These are phyloP conservation scores for Malassezia sp. DNA, from an alignment of 1,284 basidiomycete genomes.

Conservation along the genomic window DNA sequence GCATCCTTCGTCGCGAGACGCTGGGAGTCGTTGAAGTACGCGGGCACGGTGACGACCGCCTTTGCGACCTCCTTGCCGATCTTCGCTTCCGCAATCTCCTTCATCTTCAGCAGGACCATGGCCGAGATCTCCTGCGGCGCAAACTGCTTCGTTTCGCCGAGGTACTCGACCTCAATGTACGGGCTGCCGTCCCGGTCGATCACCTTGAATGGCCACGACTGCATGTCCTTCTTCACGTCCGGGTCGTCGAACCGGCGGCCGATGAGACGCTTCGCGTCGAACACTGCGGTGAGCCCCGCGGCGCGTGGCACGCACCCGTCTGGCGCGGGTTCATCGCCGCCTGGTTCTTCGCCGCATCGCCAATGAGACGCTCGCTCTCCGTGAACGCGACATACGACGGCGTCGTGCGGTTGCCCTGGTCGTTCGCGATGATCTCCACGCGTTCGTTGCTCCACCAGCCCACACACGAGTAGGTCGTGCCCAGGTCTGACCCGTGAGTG, in stretches of 20 bases:
- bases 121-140: slow-evolving; percentile 71
- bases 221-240: slow-evolving; percentile 57
- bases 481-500: slow-evolving; percentile 48
- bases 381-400: slow-evolving; percentile 99
- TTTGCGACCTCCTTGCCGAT: slow-evolving; percentile 57
- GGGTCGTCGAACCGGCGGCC: slow-evolving; percentile 77
- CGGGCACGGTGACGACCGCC: slow-evolving; percentile 60
- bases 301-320: slow-evolving; percentile 50
- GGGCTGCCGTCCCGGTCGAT: slow-evolving; percentile 55
- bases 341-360: slow-evolving; percentile 58
- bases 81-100: slow-evolving; percentile 63
- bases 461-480: slow-evolving; percentile 76
- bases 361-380: slow-evolving; percentile 90
- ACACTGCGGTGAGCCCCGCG: slow-evolving; percentile 16
- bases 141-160: slow-evolving; percentile 55
- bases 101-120: slow-evolving; percentile 98
- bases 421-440: slow-evolving; percentile 49
- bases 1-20: slow-evolving; percentile 55
- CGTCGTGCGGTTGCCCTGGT: slow-evolving; percentile 86
- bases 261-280: slow-evolving; percentile 64
- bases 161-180: slow-evolving; percentile 54
- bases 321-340: slow-evolving; percentile 89
- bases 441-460: slow-evolving; percentile 44
- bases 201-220: slow-evolving; percentile 63
- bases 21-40: slow-evolving; percentile 62